These are phyloP conservation scores for Pseudogymnoascus sp. DNA, from an alignment of 2,329 filamentous ascomycete genomes.

Conservation along the genomic window DNA sequence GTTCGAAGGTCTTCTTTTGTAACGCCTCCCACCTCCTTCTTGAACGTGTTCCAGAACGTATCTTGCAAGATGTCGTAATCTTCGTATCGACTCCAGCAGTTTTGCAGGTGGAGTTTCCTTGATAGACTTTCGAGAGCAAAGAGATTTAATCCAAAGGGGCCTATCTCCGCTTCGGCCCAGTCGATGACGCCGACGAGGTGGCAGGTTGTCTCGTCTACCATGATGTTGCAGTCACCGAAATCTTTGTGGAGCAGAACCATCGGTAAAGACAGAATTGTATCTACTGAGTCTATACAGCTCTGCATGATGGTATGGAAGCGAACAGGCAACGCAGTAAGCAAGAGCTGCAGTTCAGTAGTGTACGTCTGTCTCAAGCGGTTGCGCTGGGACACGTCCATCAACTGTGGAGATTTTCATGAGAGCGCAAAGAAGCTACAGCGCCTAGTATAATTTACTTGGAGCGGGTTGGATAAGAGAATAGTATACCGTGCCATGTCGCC, in stretches of 20 bases:
- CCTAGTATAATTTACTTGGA: neutral
- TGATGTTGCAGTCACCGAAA: slow-evolving; percentile 36
- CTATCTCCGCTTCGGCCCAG: slow-evolving; percentile 37
- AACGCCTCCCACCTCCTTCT: slow-evolving; percentile 28
- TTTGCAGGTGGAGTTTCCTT: slow-evolving; percentile 32
- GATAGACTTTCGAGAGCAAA: slow-evolving; percentile 32
- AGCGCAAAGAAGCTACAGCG: slow-evolving; percentile 35
- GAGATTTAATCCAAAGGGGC: slow-evolving; percentile 38
- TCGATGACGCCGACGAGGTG: slow-evolving; percentile 37
- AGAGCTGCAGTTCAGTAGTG: slow-evolving; percentile 29
- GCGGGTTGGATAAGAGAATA: neutral
- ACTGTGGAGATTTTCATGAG: slow-evolving; percentile 34
- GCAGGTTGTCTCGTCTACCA: slow-evolving; percentile 35
- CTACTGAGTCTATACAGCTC: slow-evolving; percentile 29
- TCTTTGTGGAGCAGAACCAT: slow-evolving; percentile 38
- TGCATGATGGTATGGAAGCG: slow-evolving; percentile 33
- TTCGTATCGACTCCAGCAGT: slow-evolving; percentile 32
- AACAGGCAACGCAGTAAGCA: slow-evolving; percentile 31
- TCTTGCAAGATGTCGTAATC: slow-evolving; percentile 30
- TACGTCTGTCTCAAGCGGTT: slow-evolving; percentile 26
- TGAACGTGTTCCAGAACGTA: slow-evolving; percentile 33
- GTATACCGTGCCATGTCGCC: slow-evolving; percentile 28
- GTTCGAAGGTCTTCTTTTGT: slow-evolving; percentile 22
- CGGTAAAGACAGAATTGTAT: slow-evolving; percentile 33
- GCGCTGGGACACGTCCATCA: slow-evolving; percentile 26